phyloP scores from a whole-genome alignment of 2,329 filamentous ascomycete species.

The Aspergillus versicolor region DNA sequence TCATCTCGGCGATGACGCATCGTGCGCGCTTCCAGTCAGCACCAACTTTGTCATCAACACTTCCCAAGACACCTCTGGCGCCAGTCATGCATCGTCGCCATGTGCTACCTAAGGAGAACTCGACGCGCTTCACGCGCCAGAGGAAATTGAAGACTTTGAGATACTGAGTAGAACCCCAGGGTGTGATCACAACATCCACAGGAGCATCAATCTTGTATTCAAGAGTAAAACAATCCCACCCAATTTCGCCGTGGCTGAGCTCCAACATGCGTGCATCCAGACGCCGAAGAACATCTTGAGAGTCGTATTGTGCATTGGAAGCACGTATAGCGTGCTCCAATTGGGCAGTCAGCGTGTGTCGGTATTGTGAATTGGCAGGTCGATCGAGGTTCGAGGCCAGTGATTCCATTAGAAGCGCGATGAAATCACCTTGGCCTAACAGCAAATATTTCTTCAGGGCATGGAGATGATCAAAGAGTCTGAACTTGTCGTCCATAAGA shows the following conservation, averaged over 20 bases:
- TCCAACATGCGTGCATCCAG: slow-evolving; percentile 98
- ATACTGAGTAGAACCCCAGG: slow-evolving; percentile 93
- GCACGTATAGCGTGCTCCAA: slow-evolving; percentile 95
- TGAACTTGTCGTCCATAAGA: slow-evolving; percentile 93
- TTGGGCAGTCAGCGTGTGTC: slow-evolving; percentile 95
- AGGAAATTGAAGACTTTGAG: slow-evolving; percentile 99
- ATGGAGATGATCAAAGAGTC: slow-evolving; percentile 85
- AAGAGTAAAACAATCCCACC: slow-evolving; percentile 98
- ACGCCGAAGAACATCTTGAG: slow-evolving; percentile 82
- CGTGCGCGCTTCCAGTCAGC: slow-evolving; percentile 87
- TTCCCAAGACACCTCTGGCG: slow-evolving; percentile 82
- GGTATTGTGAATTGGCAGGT: slow-evolving; percentile 93
- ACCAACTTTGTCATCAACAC: slow-evolving; percentile 68
- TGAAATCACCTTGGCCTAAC: slow-evolving; percentile 94
- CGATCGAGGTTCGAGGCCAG: slow-evolving; percentile 88
- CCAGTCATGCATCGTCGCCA: slow-evolving; percentile 98
- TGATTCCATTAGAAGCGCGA: slow-evolving; percentile 94
- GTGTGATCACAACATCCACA: slow-evolving; percentile 94
- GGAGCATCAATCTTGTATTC: slow-evolving; percentile 98
- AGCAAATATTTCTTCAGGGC: slow-evolving; percentile 94
- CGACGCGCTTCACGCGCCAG: slow-evolving; percentile 96
- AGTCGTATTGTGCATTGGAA: slow-evolving; percentile 95
- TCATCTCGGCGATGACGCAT: slow-evolving; percentile 92
- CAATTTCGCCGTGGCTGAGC: slow-evolving; percentile 92
- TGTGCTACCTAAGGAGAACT: slow-evolving; percentile 85